A percentile compares a stretch with the other conserved stretches of the same genome.
Evolutionary conservation across 208 protist genomes (phyloP).

Genomic region (Crithidia thermophila): DNA sequence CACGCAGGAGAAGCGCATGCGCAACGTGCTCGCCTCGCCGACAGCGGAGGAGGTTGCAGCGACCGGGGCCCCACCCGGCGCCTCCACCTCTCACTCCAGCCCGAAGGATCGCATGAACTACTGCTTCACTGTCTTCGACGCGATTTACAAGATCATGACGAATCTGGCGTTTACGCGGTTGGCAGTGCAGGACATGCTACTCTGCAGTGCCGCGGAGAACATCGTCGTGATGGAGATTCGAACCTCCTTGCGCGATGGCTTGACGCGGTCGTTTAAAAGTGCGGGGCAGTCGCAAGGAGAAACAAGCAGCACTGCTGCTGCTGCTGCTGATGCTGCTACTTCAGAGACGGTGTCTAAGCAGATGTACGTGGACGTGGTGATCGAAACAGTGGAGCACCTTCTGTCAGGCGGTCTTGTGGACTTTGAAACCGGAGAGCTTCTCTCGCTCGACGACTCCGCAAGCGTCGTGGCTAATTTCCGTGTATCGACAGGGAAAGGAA

Average conservation of each 20-base stretch:
- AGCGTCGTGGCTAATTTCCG: background rate
- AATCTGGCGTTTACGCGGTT: conserved; percentile 75
- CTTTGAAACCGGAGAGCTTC: conserved; percentile 59
- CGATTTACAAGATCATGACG: conserved; percentile 77
- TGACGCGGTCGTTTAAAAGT: conserved; percentile 32
- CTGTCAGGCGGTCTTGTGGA: conserved; percentile 66
- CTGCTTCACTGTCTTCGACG: conserved; percentile 82
- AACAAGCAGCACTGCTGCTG: background rate
- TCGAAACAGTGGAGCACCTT: conserved; percentile 64
- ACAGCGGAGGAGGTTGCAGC: background rate
- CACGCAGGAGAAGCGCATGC: conserved; percentile 23
- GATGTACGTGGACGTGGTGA: conserved; percentile 55
- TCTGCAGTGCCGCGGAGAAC: conserved; percentile 72
- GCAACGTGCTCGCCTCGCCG: conserved; percentile 21
- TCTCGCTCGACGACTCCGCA: conserved; percentile 12
- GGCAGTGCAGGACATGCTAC: conserved; percentile 82
- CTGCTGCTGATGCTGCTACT: background rate
- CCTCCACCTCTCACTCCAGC: conserved; percentile 6
- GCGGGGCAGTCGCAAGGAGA: too few relatives aligned
- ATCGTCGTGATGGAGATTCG: conserved; percentile 76
- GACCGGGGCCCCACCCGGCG: background rate
- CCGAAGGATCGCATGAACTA: conserved; percentile 67
- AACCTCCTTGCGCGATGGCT: conserved; percentile 76
- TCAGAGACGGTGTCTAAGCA: conserved; percentile 36
- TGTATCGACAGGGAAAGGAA: conserved; percentile 1